phyloP scores from a whole-genome alignment of 2,329 filamentous ascomycete genomes.

The Diaporthe australafricana region DNA sequence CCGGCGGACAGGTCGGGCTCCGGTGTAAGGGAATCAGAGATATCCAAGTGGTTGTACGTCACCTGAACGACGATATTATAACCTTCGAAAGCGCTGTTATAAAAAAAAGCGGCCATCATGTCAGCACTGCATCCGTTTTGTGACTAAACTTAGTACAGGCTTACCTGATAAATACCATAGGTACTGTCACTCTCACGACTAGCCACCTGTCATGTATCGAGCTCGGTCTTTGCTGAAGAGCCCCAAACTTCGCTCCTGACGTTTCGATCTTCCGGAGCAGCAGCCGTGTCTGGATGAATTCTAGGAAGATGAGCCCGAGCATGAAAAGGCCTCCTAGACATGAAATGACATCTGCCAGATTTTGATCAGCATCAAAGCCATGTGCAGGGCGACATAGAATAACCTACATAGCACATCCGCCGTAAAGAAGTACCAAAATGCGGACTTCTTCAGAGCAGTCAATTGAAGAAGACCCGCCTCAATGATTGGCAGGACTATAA shows the following conservation, averaged over 20 bases:
- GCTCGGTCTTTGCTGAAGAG: constrained; percentile 30
- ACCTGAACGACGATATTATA: constrained; percentile 29
- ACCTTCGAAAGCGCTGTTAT: constrained; percentile 29
- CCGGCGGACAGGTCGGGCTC: constrained; percentile 31
- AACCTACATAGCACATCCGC: constrained; percentile 32
- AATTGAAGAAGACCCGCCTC: constrained; percentile 17
- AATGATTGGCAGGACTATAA: constrained; percentile 2
- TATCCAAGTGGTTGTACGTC: neutral
- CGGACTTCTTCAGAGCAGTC: constrained; percentile 15
- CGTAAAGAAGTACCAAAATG: constrained; percentile 23
- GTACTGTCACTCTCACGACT: constrained; percentile 31
- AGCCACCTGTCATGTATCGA: constrained; percentile 36
- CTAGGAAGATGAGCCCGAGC: constrained; percentile 33
- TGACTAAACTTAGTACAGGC: neutral
- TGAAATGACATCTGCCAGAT: constrained; percentile 2
- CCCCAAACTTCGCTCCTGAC: constrained; percentile 27
- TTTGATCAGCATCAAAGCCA: neutral
- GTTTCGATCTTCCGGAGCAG: constrained; percentile 31
- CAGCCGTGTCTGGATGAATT: constrained; percentile 33
- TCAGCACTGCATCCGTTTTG: neutral
- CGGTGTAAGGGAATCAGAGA: neutral
- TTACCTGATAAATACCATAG: constrained; percentile 23
- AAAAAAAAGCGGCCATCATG: neutral
- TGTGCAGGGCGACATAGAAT: too few species aligned
- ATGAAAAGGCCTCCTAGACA: constrained; percentile 18